Evolutionary conservation across 225 moss, liverwort and hornwort species (phyloP), one percentile per base, ranked within the genome.

Genomic region (Takakia lepidozioides): DNA sequence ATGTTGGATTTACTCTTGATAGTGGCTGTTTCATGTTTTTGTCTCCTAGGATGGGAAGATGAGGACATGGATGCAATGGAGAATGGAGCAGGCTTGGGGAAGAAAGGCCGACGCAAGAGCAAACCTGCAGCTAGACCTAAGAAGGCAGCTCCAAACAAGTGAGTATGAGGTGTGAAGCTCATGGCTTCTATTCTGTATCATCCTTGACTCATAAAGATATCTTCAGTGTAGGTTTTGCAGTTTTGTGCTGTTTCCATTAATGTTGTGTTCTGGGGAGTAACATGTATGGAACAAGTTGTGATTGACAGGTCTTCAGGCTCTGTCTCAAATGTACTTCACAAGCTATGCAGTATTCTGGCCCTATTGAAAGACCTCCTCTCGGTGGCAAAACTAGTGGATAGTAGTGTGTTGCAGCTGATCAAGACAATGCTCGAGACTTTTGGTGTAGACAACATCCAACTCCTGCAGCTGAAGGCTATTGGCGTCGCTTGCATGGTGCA

Each of bases 401-500:
- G 87, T 56, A 78, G 72, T 66, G 64, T 95, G 19, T 58, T 95
- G 34, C 90, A 87, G 65, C 71, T 95, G 39, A 71, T 73, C 47
- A 87, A 82, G 54, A 82, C 95, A 29, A 81, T 95, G 67, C 70
- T 95, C 39, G 75, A 82, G 37, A 85, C 77, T 17, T 71, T 95
- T 64, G 69, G 76, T 37, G 82, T 95, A 29, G 95, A 95, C 51
- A 95, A 90, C 52, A 80, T 95, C 47, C 95, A 95, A 47, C 82
- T 95, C 36, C 56, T 95, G 68, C 90, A 95, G 68, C 60, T 95
- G 55, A 95, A 95, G 73, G 79, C 95, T 38, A 68, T 95, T 7
- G 90, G 87, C 50, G 90, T 95, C 45, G 73, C 84, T 28, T 90
- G 95, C 62, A 71, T 70, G 77, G 90, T 87, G 64, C 14, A 50